Evolutionary conservation across 495 filamentous ascomycete genomes (phyloP).

Genomic region (Neurospora sp.): DNA sequence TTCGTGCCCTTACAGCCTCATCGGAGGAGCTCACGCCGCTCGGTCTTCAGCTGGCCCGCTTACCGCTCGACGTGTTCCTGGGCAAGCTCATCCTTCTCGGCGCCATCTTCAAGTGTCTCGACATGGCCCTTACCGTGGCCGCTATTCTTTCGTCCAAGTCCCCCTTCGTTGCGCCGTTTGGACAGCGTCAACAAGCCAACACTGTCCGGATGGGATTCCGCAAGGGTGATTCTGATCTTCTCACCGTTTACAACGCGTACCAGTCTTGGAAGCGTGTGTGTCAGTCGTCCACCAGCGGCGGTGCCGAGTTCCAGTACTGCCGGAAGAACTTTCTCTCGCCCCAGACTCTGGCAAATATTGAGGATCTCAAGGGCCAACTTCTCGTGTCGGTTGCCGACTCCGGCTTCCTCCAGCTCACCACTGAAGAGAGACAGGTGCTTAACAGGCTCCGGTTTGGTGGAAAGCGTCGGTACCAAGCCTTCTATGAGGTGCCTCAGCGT

Average conservation of each 20-base stretch:
- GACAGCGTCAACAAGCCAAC: constrained; percentile 71
- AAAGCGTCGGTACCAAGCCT: constrained; percentile 53
- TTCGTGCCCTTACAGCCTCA: constrained; percentile 68
- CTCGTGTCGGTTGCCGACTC: constrained; percentile 72
- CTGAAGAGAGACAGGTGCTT: constrained; percentile 54
- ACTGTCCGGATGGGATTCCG: constrained; percentile 65
- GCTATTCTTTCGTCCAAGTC: constrained; percentile 91
- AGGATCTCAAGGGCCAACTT: constrained; percentile 88
- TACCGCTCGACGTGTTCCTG: constrained; percentile 88
- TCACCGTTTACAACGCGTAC: constrained; percentile 92
- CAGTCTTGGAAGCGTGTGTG: constrained; percentile 74
- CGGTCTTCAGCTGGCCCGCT: constrained; percentile 71
- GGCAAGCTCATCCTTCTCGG: constrained; percentile 86
- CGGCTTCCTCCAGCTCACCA: constrained; percentile 63
- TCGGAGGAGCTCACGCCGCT: constrained; percentile 76
- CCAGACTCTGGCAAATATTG: constrained; percentile 79
- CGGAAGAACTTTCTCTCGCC: constrained; percentile 79
- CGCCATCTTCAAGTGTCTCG: constrained; percentile 76
- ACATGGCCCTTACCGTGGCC: constrained; percentile 81
- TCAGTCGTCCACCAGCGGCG: constrained; percentile 44
- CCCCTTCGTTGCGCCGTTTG: constrained; percentile 79
- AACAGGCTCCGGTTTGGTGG: constrained; percentile 41
- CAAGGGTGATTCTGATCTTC: constrained; percentile 78
- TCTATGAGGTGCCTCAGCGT: constrained; percentile 67
- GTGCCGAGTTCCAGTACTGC: constrained; percentile 76